Conservation (phyloP, 257 asterid species). For the Solanum paucissectum region DNA sequence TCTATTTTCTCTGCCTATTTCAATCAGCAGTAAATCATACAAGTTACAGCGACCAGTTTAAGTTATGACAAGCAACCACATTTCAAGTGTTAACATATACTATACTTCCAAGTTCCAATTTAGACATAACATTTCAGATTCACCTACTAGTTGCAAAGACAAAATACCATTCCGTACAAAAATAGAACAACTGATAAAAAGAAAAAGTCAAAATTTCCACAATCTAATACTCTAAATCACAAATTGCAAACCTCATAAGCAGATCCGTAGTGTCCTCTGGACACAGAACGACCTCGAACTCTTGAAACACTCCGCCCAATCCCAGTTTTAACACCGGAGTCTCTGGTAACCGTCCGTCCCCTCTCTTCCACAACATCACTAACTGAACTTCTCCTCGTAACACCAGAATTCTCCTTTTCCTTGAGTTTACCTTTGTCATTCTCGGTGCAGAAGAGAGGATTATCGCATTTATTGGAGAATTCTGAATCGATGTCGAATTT, state of each 20-base stretch:
- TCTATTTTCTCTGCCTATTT: background rate
- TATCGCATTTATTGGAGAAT: slow-evolving; percentile 58
- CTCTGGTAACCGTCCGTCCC: slow-evolving; percentile 58
- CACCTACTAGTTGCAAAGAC: background rate
- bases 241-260: slow-evolving; percentile 34
- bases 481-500: slow-evolving; percentile 29
- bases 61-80: background rate
- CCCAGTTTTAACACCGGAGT: slow-evolving; percentile 32
- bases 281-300: slow-evolving; percentile 48
- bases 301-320: slow-evolving; percentile 79
- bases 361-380: slow-evolving; percentile 24
- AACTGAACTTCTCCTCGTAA: background rate
- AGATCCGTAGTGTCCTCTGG: slow-evolving; percentile 27
- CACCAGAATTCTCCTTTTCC: background rate
- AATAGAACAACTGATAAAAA: background rate
- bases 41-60: background rate
- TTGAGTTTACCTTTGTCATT: background rate
- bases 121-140: background rate
- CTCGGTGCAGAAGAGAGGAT: slow-evolving; percentile 65
- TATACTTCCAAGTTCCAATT: background rate
- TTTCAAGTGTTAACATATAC: background rate
- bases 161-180: background rate
- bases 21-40: background rate
- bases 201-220: background rate
- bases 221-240: background rate